Base-by-base conservation (phyloP, 495 filamentous ascomycete genomes). In the Cercophora scortea region DNA sequence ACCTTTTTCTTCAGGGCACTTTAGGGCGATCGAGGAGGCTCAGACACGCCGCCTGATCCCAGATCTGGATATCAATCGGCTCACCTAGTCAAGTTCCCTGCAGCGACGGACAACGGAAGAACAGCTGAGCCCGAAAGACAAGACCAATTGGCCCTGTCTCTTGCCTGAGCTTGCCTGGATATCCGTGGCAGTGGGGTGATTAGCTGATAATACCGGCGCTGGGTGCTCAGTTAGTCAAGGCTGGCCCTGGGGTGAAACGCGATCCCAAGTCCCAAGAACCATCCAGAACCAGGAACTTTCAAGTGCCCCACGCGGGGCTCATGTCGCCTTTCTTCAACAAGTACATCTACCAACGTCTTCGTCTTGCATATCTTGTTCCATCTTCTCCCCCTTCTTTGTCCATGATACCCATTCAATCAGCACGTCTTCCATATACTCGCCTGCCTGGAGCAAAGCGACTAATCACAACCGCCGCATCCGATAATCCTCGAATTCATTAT, bases 331-430 rank as follows among this genome's bases (percentile, higher is more conserved):
- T 25, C 3, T 39, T 18, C 17, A 4, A n/a, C 32, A 12, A 6
- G 19, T 6, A 13, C 10, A 45, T 32, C 10, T 45, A 11, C 19
- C 25, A 16, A 45, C 43, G 17, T 45, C 19, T 13, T 13, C 43
- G 25, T 32, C 6, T 46, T 48, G 6, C 17, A 11, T 35, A n/a
- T 16, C 45, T 38, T 15, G 17, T 16, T 13, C 36, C 35, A 50
- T 32, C 13, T 25, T 12, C 42, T 42, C 41, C 32, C 41, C 47
- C n/a, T 47, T 39, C 43, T 6, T 15, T 13, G 11, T 47, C 43
- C 42, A 51, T 54, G 47, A 32, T 33, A 32, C 48, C 48, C 50
- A 11, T 32, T 15, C 55, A 19, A 32, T 44, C n/a, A 34, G 2
- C 42, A 18, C 50, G 32, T 36, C 32, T 45, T 45, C 6, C 48